These are phyloP conservation scores for Linnemannia schmuckeri DNA, from an alignment of 192 early-diverging fungal genomes.

Conservation along the genomic window DNA sequence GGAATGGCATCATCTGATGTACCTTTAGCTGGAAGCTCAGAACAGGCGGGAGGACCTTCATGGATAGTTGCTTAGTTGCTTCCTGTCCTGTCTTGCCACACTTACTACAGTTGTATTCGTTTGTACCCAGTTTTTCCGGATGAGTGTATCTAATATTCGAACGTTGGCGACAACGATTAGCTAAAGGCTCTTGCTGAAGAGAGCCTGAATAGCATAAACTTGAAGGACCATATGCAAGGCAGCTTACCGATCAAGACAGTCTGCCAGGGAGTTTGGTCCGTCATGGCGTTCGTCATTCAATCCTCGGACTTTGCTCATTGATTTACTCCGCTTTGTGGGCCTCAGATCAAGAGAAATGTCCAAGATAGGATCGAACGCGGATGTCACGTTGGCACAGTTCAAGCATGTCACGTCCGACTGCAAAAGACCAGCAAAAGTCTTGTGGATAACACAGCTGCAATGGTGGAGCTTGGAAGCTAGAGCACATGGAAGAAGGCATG, in stretches of 20 bases:
- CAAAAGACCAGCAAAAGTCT: conserved; percentile 89
- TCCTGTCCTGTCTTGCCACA: conserved; percentile 72
- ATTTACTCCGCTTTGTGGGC: conserved; percentile 46
- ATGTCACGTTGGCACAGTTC: conserved; percentile 82
- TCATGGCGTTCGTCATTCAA: conserved; percentile 47
- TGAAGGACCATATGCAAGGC: not conserved
- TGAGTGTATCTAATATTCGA: conserved; percentile 68
- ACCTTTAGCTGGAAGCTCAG: conserved; percentile 94
- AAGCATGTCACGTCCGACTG: conserved; percentile 93
- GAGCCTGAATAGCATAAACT: not conserved
- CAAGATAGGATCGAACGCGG: conserved; percentile 88
- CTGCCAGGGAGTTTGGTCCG: conserved; percentile 64
- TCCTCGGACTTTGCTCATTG: conserved; percentile 46
- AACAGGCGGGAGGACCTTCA: conserved; percentile 89
- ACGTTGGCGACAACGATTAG: not conserved
- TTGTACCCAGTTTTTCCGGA: conserved; percentile 80
- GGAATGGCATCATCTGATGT: conserved; percentile 4
- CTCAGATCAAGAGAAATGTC: conserved; percentile 92
- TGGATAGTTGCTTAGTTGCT: conserved; percentile 90
- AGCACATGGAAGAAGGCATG: not conserved
- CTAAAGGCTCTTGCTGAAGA: not conserved
- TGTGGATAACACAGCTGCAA: conserved; percentile 91
- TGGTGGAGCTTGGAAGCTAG: conserved; percentile 48
- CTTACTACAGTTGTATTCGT: conserved; percentile 77
- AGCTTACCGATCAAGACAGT: conserved; percentile 76